Evolutionary conservation across 441 rosid species (phyloP).

Genomic region (Adansonia madagascariensis): DNA sequence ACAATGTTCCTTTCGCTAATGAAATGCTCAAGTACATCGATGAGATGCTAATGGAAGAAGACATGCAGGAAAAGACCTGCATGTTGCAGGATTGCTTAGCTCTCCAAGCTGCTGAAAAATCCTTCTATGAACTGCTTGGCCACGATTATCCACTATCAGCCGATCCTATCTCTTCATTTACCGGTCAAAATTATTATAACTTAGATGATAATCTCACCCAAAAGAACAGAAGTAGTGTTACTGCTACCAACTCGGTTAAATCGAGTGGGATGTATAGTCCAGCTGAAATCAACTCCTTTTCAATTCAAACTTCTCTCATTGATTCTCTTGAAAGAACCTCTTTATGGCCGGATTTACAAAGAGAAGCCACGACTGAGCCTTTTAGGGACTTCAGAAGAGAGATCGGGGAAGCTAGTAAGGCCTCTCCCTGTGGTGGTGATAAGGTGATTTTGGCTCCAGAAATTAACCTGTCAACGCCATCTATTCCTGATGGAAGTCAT

Average conservation of each 20-base stretch:
- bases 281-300: slow-evolving; percentile 8
- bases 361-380: neutral
- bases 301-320: slow-evolving; percentile 25
- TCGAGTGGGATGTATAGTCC: neutral
- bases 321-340: slow-evolving; percentile 33
- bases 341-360: slow-evolving; percentile 26
- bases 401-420: slow-evolving; percentile 10
- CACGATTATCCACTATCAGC: slow-evolving; percentile 33
- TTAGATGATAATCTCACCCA: slow-evolving; percentile 15
- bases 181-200: slow-evolving; percentile 10
- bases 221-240: too few relatives aligned
- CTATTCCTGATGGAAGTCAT: slow-evolving; percentile 23
- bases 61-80: slow-evolving; percentile 43
- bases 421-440: neutral
- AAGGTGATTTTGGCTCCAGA: slow-evolving; percentile 11
- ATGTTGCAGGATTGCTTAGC: slow-evolving; percentile 56
- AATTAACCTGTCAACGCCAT: slow-evolving; percentile 26
- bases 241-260: too few relatives aligned
- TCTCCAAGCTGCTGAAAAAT: slow-evolving; percentile 65
- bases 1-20: slow-evolving; percentile 31
- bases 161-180: too few relatives aligned
- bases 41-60: slow-evolving; percentile 68
- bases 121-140: slow-evolving; percentile 54
- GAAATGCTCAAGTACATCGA: slow-evolving; percentile 55
- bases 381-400: neutral